phyloP scores from a whole-genome alignment of 306 rosid species.

The apple (Malus domestica) region DNA sequence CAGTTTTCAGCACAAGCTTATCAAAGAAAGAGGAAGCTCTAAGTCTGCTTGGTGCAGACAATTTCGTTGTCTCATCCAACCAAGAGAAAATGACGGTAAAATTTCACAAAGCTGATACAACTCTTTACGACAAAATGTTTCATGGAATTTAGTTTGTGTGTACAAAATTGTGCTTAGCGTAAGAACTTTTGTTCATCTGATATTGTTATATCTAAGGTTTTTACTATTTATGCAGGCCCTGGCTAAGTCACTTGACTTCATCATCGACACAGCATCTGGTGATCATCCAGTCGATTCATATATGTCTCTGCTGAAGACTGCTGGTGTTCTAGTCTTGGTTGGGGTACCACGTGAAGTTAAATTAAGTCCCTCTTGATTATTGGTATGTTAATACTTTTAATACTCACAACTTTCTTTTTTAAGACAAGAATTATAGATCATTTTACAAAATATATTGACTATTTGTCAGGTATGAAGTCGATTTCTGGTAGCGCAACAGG shows the following conservation, averaged over 20 bases:
- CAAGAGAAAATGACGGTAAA: slow-evolving; percentile 49
- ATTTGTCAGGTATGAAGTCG: slow-evolving; percentile 43
- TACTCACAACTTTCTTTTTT: no score
- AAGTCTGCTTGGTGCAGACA: slow-evolving; percentile 49
- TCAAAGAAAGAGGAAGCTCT: slow-evolving; percentile 70
- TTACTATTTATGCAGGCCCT: no score
- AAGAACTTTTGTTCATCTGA: no score
- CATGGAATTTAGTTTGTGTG: no score
- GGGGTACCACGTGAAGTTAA: slow-evolving; percentile 71
- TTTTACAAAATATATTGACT: no score
- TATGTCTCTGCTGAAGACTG: slow-evolving; percentile 53
- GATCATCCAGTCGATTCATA: slow-evolving; percentile 68
- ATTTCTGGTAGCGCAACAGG: slow-evolving; percentile 58
- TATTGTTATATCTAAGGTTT: no score
- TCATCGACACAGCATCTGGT: slow-evolving; percentile 75
- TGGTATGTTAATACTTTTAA: slow-evolving; percentile 28
- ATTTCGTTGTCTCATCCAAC: slow-evolving; percentile 56
- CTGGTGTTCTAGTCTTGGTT: slow-evolving; percentile 56
- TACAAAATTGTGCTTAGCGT: no score
- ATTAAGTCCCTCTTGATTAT: slow-evolving; percentile 43
- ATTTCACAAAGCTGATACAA: neutral
- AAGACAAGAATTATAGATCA: no score
- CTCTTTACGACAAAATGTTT: no score
- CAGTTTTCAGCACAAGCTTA: slow-evolving; percentile 63
- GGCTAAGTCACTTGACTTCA: slow-evolving; percentile 18